Base-by-base conservation (phyloP, 1,284 basidiomycete genomes). In the Leccinum pachyderme region DNA sequence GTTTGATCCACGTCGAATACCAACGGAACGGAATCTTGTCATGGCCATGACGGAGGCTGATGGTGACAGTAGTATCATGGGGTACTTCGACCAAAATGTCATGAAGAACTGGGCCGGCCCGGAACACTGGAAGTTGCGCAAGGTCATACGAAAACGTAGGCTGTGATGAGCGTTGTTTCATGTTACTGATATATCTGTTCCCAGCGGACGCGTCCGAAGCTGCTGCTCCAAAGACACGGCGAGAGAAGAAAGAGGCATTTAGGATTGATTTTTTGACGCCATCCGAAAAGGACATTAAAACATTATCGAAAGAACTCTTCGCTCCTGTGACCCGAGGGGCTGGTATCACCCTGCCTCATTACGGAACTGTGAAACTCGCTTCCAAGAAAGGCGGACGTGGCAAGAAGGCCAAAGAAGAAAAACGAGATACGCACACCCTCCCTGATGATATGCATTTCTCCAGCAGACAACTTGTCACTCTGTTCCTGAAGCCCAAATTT, bases 381-480 rank as follows among this genome's bases (percentile, higher is more conserved):
- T 69, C 73, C 52, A 78, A 76, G 56, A 84, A 80, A 63, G 68
- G 73, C 33, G 64, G 71, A 31, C 59, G 71, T 24, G 45, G 70
- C 27, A 81, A 76, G 70, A 85, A 81, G 67, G 72, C 74, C 51
- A 70, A 75, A 59, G 75, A 75, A 63, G 82, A 84, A 62, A 89
- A 83, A 74, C 84, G 82, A 43, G 86, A 90, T 55, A 84, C 92
- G 56, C 89, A 93, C 66, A 81, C 87, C 7, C 78, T 99, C 49
- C 96, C 96, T 1, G 94, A 98, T 64, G 96, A 99, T 71, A 97
- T 96, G 86, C 96, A 98, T 72, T 99, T 99, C 71, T 91, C 88
- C 51, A 93, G 88, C 65, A 81, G 87, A 60, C 91, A 96, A 65
- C 80, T 99, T 7, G 81, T 99, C 37, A 87, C 93, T 3, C 73